Base-by-base conservation (phyloP, 2,329 filamentous ascomycete genomes). In the Sclerotinia spermophila region DNA sequence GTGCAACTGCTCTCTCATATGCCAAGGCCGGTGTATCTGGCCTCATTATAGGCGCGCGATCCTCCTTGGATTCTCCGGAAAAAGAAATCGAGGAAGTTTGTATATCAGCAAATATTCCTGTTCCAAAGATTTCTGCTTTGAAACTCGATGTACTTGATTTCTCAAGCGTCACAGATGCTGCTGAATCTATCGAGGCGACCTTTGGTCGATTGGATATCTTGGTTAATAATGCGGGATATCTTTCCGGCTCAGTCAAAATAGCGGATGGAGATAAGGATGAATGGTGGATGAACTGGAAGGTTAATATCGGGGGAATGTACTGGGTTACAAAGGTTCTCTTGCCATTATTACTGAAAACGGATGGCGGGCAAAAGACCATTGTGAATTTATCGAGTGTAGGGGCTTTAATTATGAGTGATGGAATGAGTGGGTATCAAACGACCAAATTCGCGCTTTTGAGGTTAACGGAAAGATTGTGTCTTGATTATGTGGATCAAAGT, bases 171-270 rank as follows among this genome's bases (percentile, higher is more conserved):
- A 15, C 13, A 27, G 48, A 27, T 15, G 48, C 48, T 51, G n/a
- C 13, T 27, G 27, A 51, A 51, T 51, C 48, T 17, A 51, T 51
- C n/a, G n/a, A 51, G 48, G 27, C 48, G 2, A 51, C 48, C 5
- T 51, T 51, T n/a, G 48, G 48, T 51, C n/a, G 48, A 27, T 51
- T 51, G 48, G 48, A 51, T 51, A 51, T 51, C 27, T 13, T 51
- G n/a, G 5, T 51, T 27, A 51, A 51, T 15, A 51, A 51, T 27
- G n/a, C 48, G 13, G 48, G 11, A 3, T 51, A 51, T 17, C 13
- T 17, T 27, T 27, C 48, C 17, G 2, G 0, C 2, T 0, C 2
- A 51, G 11, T 1, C 5, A 51, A 51, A 15, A 1, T 17, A 27
- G n/a, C 5, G n/a, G n/a, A 8, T 27, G 48, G n/a, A 51, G 48